Conservation (phyloP, 352 stramenopile genomes). For the Phytophthora megakarya region DNA sequence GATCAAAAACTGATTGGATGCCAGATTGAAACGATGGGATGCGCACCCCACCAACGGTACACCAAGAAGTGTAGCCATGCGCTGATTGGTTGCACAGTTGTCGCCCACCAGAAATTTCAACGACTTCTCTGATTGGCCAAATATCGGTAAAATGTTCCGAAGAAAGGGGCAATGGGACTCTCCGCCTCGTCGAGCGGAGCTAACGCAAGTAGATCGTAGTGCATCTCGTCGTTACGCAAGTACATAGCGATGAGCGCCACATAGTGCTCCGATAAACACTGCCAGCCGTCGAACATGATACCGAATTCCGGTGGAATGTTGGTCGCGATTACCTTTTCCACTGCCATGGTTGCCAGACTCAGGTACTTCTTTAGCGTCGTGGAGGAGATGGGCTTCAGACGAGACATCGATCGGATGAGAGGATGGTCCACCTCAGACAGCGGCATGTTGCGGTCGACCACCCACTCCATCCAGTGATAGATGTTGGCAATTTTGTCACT, state of each 20-base stretch:
- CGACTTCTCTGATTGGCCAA: not conserved
- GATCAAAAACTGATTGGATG: no score
- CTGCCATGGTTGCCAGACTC: no score
- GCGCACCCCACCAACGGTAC: conserved; percentile 6
- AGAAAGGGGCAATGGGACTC: no score
- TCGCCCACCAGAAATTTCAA: conserved; percentile 2
- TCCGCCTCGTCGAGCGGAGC: conserved; percentile 2
- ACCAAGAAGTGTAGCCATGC: not conserved
- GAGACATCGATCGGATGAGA: not conserved
- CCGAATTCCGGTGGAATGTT: no score
- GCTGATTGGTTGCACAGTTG: conserved; percentile 11
- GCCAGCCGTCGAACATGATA: no score
- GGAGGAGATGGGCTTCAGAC: conserved; percentile 3
- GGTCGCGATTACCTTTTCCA: no score
- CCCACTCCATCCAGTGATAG: no score
- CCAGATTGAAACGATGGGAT: no score
- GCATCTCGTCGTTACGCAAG: not conserved
- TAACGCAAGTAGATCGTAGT: not conserved
- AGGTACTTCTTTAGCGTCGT: conserved; percentile 9
- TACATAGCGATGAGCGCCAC: not conserved
- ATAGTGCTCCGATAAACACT: not conserved
- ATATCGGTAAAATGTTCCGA: not conserved
- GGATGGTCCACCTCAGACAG: conserved; percentile 10
- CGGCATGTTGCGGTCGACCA: no score
- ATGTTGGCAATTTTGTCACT: no score